Percentiles rank a stretch among this genome's conserved stretches.
Conservation (phyloP, 2,329 filamentous ascomycete genomes). For the Verticillium alfalfae region DNA sequence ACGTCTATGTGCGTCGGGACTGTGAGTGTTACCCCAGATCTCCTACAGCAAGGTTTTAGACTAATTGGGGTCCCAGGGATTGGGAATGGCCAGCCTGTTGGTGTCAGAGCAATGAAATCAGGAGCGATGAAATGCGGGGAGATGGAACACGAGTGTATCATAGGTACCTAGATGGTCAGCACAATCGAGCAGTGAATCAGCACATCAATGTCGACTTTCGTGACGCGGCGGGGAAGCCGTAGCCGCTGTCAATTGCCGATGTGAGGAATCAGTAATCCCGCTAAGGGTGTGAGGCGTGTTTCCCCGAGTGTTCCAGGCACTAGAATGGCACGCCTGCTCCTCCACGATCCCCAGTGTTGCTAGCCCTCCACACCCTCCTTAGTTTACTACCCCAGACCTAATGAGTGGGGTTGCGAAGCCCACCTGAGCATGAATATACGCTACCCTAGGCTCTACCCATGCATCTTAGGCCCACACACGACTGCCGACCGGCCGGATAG, state of each 20-base stretch:
- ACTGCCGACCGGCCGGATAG: not conserved
- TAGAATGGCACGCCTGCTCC: too few relatives aligned
- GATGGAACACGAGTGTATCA: not conserved
- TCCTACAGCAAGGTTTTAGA: too few relatives aligned
- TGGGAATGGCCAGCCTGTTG: slow-evolving; percentile 9
- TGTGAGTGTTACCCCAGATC: not conserved
- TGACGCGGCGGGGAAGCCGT: too few relatives aligned
- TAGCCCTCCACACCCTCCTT: too few relatives aligned
- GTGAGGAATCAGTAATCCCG: too few relatives aligned
- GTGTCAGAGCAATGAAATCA: slow-evolving; percentile 4
- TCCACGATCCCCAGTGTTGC: too few relatives aligned
- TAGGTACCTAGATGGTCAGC: not conserved
- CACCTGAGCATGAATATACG: not conserved
- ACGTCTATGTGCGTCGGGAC: slow-evolving; percentile 6
- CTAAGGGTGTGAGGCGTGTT: too few relatives aligned
- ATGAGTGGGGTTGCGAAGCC: not conserved
- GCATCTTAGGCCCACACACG: not conserved
- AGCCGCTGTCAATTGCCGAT: too few relatives aligned
- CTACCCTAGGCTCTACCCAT: not conserved
- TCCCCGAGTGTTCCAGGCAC: too few relatives aligned
- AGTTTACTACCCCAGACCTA: not conserved
- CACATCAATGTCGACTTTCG: too few relatives aligned
- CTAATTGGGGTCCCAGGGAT: not conserved
- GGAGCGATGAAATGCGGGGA: not conserved
- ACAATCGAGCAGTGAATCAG: too few relatives aligned